Evolutionary conservation across 805 yeast genomes (phyloP), one percentile per base, ranked within the genome.

Genomic region (Wickerhamomyces mucosus): DNA sequence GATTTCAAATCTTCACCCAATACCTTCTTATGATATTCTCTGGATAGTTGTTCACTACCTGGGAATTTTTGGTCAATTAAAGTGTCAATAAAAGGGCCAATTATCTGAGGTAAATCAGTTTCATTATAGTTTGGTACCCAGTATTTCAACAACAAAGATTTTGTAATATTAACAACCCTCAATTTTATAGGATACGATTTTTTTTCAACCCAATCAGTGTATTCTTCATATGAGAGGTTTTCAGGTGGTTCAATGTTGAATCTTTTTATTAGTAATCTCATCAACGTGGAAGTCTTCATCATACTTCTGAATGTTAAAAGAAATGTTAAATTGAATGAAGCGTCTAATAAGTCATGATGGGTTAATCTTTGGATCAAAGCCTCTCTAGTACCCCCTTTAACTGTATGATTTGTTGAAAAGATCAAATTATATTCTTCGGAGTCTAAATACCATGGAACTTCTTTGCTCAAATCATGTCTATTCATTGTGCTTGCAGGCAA

Each of bases 331-430:
- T 76, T 77, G 56, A 76, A 86, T 16, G 67, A 62, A 3, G 76
- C 68, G 46, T 77, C 82, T 15, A 69, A 56, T 24, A 67, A 53
- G 32, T 71, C 72, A 48, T 85, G 94, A 48, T 77, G 80, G 0
- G 95, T 83, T 37, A 88, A 62, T 52, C 82, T 84, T 33, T 85
- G 79, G 7, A 89, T 67, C 27, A 89, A 59, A 0, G 94, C 94
- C 27, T 70, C 75, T 27, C 73, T 67, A 0, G 94, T 72, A 5
- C 95, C 96, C 31, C 96, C 96, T 51, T 78, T 80, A 22, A 86
- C 67, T 32, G 66, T 66, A 2, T 88, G 92, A 37, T 74, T 72
- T 19, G 73, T 58, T 40, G 84, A 92, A 44, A 73, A 75, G 17
- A 76, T 61, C 31, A 65, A 43, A 36, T 69, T 74, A 40, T 53